Conservation (phyloP, 257 asterid genomes). For the Nicotiana attenuata region DNA sequence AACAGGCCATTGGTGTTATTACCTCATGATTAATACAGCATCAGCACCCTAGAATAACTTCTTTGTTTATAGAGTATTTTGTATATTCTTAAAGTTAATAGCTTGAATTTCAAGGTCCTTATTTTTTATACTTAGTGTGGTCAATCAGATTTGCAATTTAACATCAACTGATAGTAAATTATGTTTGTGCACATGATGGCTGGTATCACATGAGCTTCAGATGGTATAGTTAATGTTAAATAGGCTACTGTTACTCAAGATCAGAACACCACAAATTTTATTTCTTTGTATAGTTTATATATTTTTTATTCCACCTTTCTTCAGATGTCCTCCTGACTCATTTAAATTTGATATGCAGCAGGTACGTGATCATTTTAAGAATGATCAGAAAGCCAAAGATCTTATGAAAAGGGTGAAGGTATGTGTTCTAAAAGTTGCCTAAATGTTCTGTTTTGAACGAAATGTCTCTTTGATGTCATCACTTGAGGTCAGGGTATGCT, state of each 20-base stretch:
- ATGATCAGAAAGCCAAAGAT: conserved; percentile 58
- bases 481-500: neutral
- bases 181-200: neutral
- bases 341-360: conserved; percentile 38
- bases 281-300: neutral
- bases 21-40: neutral
- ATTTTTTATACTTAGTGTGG: neutral
- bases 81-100: neutral
- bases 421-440: conserved; percentile 10
- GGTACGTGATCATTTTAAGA: conserved; percentile 75
- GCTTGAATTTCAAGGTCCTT: neutral
- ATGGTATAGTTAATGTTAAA: neutral
- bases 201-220: neutral
- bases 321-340: neutral
- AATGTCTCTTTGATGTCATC: neutral
- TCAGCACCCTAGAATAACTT: neutral
- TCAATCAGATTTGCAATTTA: neutral
- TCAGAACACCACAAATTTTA: neutral
- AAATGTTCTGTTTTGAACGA: neutral
- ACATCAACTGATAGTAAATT: neutral
- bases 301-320: neutral
- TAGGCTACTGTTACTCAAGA: neutral
- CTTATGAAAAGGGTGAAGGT: conserved; percentile 75
- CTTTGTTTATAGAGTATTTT: neutral
- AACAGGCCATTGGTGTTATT: neutral